Evolutionary conservation across 805 yeast species (phyloP), one percentile per base, ranked within the genome.

Genomic region (Metschnikowia arizonensis): DNA sequence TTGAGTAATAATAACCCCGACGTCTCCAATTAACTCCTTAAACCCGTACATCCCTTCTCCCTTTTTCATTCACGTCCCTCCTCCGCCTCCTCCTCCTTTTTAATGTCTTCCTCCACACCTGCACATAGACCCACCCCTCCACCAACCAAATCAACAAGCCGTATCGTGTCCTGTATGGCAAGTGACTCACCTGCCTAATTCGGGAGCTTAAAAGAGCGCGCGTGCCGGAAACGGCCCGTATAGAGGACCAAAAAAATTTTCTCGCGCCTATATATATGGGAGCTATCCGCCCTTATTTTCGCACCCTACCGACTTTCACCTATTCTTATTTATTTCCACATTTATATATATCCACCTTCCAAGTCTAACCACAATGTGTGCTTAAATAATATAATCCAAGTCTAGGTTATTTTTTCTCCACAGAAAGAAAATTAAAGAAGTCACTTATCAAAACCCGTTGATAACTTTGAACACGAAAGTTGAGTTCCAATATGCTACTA

Each of bases 281-380:
- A 4, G 10, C 14, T 15, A 25, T 32, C 40, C 49, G 45, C 46
- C 10, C 45, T 21, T 25, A 28, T 40, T 36, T 33, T n/a, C 12
- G 9, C 11, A 21, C 41, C 17, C 21, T 32, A 31, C 33, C 31
- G 44, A 47, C 34, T 47, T 44, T 47, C 32, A 24, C 48, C 47
- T 48, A 45, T 42, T 42, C 42, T 44, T 18, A 7, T 21, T n/a
- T 21, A 40, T 46, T 44, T 45, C 46, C 42, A 41, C 39, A 46
- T 46, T 44, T 45, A 45, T 40, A 41, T 36, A 46, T 45, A 38
- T 39, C 25, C 42, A 18, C 35, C 43, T 33, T 34, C 24, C 44
- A 26, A 49, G 44, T 49, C 35, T 41, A n/a, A 50, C 28, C 53
- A 60, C 53, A 54, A 66, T 66, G 71, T 65, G 69, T 64, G 66